Evolutionary conservation across 495 filamentous ascomycete species (phyloP).

Genomic region (Trichocladium antarcticum): DNA sequence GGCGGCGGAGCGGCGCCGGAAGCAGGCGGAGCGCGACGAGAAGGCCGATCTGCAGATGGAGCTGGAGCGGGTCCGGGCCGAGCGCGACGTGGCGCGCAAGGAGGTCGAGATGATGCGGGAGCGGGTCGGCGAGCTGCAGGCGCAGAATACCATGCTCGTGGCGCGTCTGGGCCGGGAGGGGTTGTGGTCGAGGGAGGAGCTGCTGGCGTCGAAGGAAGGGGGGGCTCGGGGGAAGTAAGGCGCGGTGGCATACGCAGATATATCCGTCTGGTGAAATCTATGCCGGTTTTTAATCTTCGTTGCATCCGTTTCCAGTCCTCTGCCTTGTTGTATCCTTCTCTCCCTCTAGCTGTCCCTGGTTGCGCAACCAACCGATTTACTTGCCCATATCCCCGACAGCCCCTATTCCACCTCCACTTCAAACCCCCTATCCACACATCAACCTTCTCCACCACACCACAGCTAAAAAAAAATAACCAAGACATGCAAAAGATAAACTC

Average conservation of each 20-base stretch:
- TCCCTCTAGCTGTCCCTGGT: no score
- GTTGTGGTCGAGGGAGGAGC: neutral
- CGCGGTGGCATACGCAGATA: neutral
- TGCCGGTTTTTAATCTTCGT: neutral
- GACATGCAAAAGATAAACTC: neutral
- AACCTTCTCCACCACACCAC: no score
- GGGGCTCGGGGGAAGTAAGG: neutral
- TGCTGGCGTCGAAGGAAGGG: neutral
- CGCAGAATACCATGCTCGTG: conserved; percentile 51
- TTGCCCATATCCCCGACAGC: no score
- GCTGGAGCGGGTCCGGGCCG: conserved; percentile 42
- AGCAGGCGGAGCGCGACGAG: conserved; percentile 45
- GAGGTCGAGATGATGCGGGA: conserved; percentile 53
- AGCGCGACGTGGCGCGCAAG: conserved; percentile 45
- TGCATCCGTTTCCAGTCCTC: no score
- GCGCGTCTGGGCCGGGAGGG: conserved; percentile 35
- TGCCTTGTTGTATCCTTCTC: no score
- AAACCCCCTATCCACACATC: no score
- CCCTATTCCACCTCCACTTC: no score
- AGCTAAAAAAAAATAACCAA: neutral
- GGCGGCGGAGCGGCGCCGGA: conserved; percentile 46
- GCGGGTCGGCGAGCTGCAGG: conserved; percentile 53
- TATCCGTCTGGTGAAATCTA: no score
- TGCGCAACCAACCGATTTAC: no score
- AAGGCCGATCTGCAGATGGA: conserved; percentile 36